A percentile compares a stretch with the other conserved stretches of the same genome.
Evolutionary conservation across 73 alveolate species (phyloP).

Genomic region (Tetrahymena borealis): DNA sequence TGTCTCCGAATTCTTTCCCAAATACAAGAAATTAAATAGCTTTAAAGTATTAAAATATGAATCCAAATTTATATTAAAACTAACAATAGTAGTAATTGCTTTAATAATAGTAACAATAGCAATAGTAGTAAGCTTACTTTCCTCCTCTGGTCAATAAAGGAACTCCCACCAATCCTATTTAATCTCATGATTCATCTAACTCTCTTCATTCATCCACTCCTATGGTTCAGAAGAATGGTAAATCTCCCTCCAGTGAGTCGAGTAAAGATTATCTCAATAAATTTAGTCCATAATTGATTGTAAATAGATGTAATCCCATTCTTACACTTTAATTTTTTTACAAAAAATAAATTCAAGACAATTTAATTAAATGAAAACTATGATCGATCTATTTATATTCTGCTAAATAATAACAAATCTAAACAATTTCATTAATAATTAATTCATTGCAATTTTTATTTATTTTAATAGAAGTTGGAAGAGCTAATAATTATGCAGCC

Average conservation of each 20-base stretch:
- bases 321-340: background rate
- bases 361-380: too few relatives aligned
- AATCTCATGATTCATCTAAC: background rate
- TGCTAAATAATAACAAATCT: too few relatives aligned
- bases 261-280: background rate
- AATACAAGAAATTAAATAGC: background rate
- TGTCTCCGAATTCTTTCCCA: background rate
- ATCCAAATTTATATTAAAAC: background rate
- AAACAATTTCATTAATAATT: too few relatives aligned
- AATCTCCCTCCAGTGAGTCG: background rate
- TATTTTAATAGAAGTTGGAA: background rate
- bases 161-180: background rate
- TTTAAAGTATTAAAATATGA: background rate
- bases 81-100: background rate
- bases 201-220: background rate
- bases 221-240: background rate
- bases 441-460: too few relatives aligned
- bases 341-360: background rate
- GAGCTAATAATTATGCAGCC: background rate
- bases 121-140: background rate
- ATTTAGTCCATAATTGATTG: background rate
- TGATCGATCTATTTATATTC: too few relatives aligned
- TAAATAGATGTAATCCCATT: background rate
- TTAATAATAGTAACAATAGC: background rate
- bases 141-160: background rate